phyloP scores from a whole-genome alignment of 805 yeast species.

The Suhomyces vadensis region DNA sequence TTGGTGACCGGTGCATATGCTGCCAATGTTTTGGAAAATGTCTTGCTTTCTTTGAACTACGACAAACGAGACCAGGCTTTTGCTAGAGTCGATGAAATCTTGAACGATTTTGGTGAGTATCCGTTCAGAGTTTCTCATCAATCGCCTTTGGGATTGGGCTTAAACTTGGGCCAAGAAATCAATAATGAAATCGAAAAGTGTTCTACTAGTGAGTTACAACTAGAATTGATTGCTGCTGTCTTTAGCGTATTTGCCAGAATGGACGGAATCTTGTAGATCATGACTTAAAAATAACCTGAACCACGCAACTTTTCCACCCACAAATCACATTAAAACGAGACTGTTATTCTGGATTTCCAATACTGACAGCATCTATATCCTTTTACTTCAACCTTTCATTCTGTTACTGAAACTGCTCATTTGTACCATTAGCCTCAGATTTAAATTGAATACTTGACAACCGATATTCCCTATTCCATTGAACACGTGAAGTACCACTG shows the following conservation, averaged over 20 bases:
- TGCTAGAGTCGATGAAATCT: slow-evolving; percentile 88
- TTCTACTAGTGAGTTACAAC: slow-evolving; percentile 57
- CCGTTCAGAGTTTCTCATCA: slow-evolving; percentile 66
- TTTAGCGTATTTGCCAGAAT: slow-evolving; percentile 85
- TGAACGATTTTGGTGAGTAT: slow-evolving; percentile 77
- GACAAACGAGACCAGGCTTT: slow-evolving; percentile 92
- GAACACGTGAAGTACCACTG: too few relatives aligned
- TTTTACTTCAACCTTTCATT: too few relatives aligned
- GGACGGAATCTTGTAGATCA: slow-evolving; percentile 73
- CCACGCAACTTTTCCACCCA: too few relatives aligned
- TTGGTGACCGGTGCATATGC: slow-evolving; percentile 90
- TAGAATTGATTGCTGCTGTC: slow-evolving; percentile 93
- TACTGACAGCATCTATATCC: too few relatives aligned
- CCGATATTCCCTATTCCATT: too few relatives aligned
- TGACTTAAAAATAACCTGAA: too few relatives aligned
- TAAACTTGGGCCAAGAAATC: slow-evolving; percentile 63
- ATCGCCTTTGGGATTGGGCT: slow-evolving; percentile 68
- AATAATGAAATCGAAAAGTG: slow-evolving; percentile 52
- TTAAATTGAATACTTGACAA: too few relatives aligned
- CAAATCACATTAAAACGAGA: too few relatives aligned
- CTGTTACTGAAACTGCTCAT: too few relatives aligned
- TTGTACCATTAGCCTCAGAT: too few relatives aligned
- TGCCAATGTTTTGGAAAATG: slow-evolving; percentile 94
- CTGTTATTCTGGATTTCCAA: too few relatives aligned
- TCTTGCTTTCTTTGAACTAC: slow-evolving; percentile 69